Evolutionary conservation across 495 filamentous ascomycete species (phyloP).

Genomic region (Staphylotrichum longicolle): DNA sequence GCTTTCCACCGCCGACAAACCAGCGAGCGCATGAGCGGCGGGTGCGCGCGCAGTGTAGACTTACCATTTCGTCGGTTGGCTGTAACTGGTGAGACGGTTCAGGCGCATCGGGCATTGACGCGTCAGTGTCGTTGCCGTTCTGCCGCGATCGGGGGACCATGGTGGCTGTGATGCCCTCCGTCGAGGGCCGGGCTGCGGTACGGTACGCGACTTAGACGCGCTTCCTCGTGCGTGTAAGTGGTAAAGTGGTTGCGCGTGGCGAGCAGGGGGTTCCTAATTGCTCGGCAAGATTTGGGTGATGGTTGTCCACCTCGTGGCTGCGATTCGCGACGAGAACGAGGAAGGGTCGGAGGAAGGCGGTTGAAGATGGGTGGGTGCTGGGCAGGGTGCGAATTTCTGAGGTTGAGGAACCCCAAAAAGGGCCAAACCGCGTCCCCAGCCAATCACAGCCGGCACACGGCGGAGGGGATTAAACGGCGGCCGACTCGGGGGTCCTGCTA

Average conservation of each 20-base stretch:
- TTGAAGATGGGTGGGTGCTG: slow-evolving; percentile 34
- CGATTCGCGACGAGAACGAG: slow-evolving; percentile 18
- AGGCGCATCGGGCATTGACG: slow-evolving; percentile 61
- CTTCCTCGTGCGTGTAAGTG: slow-evolving; percentile 18
- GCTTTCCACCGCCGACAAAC: neutral
- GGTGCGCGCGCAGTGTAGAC: slow-evolving; percentile 16
- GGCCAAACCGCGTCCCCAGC: slow-evolving; percentile 34
- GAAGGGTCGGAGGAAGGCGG: slow-evolving; percentile 19
- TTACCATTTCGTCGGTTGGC: slow-evolving; percentile 48
- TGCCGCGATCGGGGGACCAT: slow-evolving; percentile 62
- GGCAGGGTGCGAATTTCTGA: slow-evolving; percentile 35
- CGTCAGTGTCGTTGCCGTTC: slow-evolving; percentile 51
- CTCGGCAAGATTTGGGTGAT: slow-evolving; percentile 25
- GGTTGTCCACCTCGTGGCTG: slow-evolving; percentile 27
- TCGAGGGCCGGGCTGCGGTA: slow-evolving; percentile 35
- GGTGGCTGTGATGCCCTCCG: slow-evolving; percentile 15
- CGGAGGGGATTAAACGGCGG: slow-evolving; percentile 26
- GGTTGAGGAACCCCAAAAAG: slow-evolving; percentile 34
- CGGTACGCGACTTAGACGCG: slow-evolving; percentile 43
- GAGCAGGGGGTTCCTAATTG: neutral
- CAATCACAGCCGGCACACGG: slow-evolving; percentile 30
- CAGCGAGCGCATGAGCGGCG: slow-evolving; percentile 1
- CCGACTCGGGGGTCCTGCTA: slow-evolving; percentile 5
- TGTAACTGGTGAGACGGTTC: slow-evolving; percentile 37
- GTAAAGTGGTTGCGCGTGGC: slow-evolving; percentile 10